Percentiles rank a stretch among this genome's conserved stretches.
These are phyloP conservation scores for Scytalidium sp. DNA, from an alignment of 2,329 filamentous ascomycete genomes.

Conservation along the genomic window DNA sequence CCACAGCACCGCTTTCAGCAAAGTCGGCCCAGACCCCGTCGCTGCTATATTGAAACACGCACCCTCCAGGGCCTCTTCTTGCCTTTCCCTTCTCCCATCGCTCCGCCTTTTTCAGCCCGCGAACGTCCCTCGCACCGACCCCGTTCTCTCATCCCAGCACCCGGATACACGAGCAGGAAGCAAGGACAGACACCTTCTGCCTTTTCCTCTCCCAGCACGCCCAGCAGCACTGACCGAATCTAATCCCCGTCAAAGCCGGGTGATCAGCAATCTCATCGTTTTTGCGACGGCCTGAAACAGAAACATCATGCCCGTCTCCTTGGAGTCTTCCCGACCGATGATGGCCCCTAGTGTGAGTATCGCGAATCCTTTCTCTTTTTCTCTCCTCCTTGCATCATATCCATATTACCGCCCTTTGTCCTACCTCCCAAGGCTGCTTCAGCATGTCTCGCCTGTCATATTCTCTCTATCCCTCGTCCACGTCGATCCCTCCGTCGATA, in stretches of 20 bases:
- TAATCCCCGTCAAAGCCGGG: background rate
- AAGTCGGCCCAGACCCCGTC: background rate
- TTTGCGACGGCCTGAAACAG: constrained; percentile 4
- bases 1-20: background rate
- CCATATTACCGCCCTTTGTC: constrained; percentile 5
- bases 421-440: background rate
- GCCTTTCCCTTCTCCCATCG: background rate
- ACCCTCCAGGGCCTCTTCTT: background rate
- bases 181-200: constrained; percentile 4
- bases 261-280: background rate
- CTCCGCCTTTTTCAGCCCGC: background rate
- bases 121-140: background rate
- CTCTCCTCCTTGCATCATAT: background rate
- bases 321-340: constrained; percentile 53
- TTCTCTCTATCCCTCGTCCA: background rate
- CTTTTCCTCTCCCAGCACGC: constrained; percentile 1
- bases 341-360: constrained; percentile 49
- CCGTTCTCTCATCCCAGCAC: background rate
- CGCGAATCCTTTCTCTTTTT: constrained; percentile 9
- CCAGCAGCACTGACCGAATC: background rate
- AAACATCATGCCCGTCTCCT: constrained; percentile 36
- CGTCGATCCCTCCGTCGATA: background rate
- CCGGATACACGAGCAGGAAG: no score
- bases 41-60: background rate
- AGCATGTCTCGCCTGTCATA: constrained; percentile 1